These are phyloP conservation scores for Tetracladium setigerum DNA, from an alignment of 495 filamentous ascomycete species.

Conservation along the genomic window DNA sequence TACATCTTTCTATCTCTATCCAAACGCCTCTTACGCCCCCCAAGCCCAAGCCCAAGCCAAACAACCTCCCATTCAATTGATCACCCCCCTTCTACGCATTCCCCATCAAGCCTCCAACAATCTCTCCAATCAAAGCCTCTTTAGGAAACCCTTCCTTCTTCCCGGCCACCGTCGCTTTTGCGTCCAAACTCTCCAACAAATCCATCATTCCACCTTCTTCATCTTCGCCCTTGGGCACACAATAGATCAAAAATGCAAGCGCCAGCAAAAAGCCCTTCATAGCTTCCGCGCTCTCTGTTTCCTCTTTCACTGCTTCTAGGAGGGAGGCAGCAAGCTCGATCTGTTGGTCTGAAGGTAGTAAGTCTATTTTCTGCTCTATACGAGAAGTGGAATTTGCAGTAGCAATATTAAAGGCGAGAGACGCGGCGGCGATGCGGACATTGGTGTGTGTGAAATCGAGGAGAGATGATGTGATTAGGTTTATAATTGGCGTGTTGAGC, in stretches of 20 bases:
- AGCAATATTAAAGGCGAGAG: constrained; percentile 77
- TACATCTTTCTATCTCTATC: too few species aligned
- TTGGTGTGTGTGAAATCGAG: constrained; percentile 44
- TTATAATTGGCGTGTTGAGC: constrained; percentile 31
- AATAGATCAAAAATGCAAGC: constrained; percentile 67
- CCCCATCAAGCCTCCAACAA: constrained; percentile 43
- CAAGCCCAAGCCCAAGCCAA: neutral
- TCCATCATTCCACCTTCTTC: constrained; percentile 41
- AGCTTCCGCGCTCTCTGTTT: constrained; percentile 61
- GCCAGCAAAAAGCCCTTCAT: constrained; percentile 65
- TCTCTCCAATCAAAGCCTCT: constrained; percentile 51
- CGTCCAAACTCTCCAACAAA: constrained; percentile 66
- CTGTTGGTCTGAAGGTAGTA: constrained; percentile 58
- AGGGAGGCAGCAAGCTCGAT: constrained; percentile 72
- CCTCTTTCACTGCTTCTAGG: constrained; percentile 64
- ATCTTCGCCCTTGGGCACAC: constrained; percentile 57
- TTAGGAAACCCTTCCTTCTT: constrained; percentile 46
- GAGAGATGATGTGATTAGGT: constrained; percentile 44
- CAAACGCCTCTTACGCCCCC: too few species aligned
- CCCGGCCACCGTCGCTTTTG: constrained; percentile 44
- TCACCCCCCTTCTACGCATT: constrained; percentile 23
- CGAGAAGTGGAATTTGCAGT: constrained; percentile 59
- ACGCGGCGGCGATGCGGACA: constrained; percentile 67
- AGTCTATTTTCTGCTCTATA: constrained; percentile 46
- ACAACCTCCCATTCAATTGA: neutral